Evolutionary conservation across 176 grass and related monocot species (phyloP).

Genomic region (Phoenix dactylifera): DNA sequence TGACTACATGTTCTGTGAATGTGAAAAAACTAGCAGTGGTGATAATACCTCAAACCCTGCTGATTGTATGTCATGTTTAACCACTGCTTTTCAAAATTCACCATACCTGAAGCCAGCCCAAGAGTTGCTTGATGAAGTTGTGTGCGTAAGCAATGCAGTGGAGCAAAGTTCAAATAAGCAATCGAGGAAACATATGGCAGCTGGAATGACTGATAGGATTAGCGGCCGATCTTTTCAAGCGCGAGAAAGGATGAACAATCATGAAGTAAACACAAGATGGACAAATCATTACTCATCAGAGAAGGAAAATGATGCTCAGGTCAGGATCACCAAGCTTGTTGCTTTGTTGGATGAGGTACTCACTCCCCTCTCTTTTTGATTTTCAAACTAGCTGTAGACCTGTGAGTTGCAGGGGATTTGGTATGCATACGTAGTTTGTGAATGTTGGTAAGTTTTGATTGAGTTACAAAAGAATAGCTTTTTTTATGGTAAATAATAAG

Average conservation of each 20-base stretch:
- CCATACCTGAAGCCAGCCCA: slow-evolving; percentile 59
- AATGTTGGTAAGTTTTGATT: no score
- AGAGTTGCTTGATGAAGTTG: slow-evolving; percentile 66
- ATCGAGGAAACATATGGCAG: neutral
- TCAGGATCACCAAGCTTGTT: slow-evolving; percentile 44
- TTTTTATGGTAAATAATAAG: no score
- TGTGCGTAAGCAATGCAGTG: slow-evolving; percentile 30
- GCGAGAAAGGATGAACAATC: slow-evolving; percentile 4
- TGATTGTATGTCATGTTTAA: slow-evolving; percentile 4
- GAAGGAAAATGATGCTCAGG: slow-evolving; percentile 29
- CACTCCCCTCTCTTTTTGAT: no score
- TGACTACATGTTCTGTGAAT: slow-evolving; percentile 6
- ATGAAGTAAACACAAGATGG: neutral
- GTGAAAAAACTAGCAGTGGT: no score
- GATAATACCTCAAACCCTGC: neutral
- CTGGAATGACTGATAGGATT: neutral
- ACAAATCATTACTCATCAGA: slow-evolving; percentile 10
- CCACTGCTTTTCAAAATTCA: slow-evolving; percentile 36
- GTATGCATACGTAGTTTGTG: no score
- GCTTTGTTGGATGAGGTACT: slow-evolving; percentile 67
- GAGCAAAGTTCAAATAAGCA: slow-evolving; percentile 16
- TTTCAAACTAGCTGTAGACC: no score
- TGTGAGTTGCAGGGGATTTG: no score
- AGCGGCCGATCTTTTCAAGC: slow-evolving; percentile 16
- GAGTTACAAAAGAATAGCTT: no score